phyloP scores from a whole-genome alignment of 2,329 filamentous ascomycete genomes.

The Coniochaeta hoffmannii region DNA sequence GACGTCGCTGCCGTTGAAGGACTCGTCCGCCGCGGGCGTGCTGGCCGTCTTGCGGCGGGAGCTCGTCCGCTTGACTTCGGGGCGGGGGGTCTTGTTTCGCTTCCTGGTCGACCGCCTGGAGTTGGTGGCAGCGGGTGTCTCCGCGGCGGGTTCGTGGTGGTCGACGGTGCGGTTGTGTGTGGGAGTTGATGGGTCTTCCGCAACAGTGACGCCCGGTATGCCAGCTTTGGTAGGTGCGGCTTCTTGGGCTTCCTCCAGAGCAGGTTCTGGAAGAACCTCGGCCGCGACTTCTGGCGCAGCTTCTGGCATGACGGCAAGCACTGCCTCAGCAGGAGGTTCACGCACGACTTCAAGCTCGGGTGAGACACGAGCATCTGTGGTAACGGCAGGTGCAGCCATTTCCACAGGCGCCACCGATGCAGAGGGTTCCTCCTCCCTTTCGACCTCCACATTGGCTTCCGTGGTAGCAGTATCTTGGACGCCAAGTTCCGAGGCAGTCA shows the following conservation, averaged over 20 bases:
- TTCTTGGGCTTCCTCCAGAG: no score
- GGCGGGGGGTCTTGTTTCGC: background rate
- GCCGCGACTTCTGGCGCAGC: background rate
- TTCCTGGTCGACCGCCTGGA: background rate
- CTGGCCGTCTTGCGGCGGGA: background rate
- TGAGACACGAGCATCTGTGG: no score
- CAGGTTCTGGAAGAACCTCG: background rate
- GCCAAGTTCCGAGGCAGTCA: background rate
- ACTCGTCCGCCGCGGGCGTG: slow-evolving; percentile 14
- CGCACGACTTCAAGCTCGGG: background rate
- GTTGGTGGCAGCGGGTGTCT: background rate
- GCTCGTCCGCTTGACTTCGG: background rate
- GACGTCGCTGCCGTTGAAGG: slow-evolving; percentile 33
- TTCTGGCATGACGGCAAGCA: background rate
- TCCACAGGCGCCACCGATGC: background rate
- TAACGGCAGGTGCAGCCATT: no score
- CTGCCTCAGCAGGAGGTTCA: background rate
- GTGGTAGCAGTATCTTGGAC: background rate
- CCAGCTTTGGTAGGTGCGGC: background rate
- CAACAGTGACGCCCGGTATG: background rate
- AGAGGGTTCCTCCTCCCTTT: background rate
- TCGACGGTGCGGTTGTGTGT: background rate
- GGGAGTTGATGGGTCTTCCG: background rate
- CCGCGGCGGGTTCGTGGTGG: background rate
- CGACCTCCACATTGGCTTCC: background rate